phyloP scores from a whole-genome alignment of 129 eudicot genomes.

The Flaveria robusta region DNA sequence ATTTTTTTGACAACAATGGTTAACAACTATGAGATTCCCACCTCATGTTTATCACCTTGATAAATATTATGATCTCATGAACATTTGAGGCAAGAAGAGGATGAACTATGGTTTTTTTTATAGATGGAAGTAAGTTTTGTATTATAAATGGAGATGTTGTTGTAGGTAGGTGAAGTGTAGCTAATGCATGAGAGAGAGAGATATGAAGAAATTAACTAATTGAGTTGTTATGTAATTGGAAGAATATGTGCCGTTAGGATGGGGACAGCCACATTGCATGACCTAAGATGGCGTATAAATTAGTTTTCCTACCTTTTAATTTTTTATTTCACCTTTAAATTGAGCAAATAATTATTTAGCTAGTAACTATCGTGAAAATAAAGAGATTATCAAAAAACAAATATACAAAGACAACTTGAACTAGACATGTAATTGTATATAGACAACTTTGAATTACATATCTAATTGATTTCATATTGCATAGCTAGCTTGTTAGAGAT shows the following conservation, averaged over 20 bases:
- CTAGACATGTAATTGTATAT: too few relatives aligned
- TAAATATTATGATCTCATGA: conserved; percentile 31
- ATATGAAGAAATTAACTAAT: background rate
- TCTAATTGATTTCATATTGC: too few relatives aligned
- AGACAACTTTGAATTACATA: too few relatives aligned
- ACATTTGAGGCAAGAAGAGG: conserved; percentile 22
- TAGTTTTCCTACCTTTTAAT: conserved; percentile 9
- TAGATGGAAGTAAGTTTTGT: conserved; percentile 36
- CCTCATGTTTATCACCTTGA: conserved; percentile 37
- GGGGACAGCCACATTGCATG: conserved; percentile 42
- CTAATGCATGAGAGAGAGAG: conserved; percentile 62
- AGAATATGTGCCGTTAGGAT: conserved; percentile 40
- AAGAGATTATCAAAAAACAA: too few relatives aligned
- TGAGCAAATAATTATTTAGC: too few relatives aligned
- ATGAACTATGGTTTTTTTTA: conserved; percentile 9
- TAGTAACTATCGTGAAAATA: too few relatives aligned
- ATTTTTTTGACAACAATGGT: conserved; percentile 41
- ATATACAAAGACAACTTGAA: too few relatives aligned
- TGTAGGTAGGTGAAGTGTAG: conserved; percentile 77
- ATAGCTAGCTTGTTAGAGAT: too few relatives aligned
- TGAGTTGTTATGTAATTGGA: conserved; percentile 35
- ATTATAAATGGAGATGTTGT: conserved; percentile 33
- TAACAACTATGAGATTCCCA: conserved; percentile 41
- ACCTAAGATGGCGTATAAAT: conserved; percentile 45
- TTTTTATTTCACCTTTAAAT: background rate